Conservation (phyloP, 768 basidiomycete genomes). For the Phlegmacium glaucopus region DNA sequence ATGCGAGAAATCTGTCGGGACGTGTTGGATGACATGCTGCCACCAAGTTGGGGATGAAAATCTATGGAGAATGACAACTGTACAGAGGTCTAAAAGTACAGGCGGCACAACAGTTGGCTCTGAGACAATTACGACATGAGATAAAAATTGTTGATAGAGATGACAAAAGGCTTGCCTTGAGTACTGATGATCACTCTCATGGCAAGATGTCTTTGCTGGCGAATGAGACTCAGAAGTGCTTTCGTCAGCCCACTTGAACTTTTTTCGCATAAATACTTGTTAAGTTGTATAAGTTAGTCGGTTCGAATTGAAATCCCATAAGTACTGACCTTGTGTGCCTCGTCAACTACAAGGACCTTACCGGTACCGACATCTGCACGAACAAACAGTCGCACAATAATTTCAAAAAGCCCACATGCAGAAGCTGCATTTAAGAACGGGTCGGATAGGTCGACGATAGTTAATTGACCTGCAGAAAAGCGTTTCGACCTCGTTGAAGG, state of each 20-base stretch:
- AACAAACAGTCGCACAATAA: constrained; percentile 61
- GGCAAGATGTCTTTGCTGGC: constrained; percentile 68
- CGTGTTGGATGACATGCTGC: constrained; percentile 64
- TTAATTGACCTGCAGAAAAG: constrained; percentile 56
- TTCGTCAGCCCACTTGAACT: constrained; percentile 52
- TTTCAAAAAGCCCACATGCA: constrained; percentile 71
- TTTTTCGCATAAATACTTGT: constrained; percentile 53
- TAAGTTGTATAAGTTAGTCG: constrained; percentile 1
- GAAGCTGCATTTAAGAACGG: constrained; percentile 67
- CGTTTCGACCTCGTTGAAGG: constrained; percentile 21
- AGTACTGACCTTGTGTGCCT: constrained; percentile 63
- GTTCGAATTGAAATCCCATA: not conserved
- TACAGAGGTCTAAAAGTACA: constrained; percentile 63
- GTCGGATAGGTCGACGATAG: constrained; percentile 69
- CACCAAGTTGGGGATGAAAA: constrained; percentile 80
- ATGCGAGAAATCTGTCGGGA: constrained; percentile 57
- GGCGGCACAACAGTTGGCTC: constrained; percentile 74
- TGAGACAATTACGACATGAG: constrained; percentile 20
- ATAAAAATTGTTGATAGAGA: not conserved
- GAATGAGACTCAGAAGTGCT: constrained; percentile 52
- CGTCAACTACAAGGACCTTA: constrained; percentile 70
- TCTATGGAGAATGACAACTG: constrained; percentile 61
- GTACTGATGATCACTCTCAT: constrained; percentile 76
- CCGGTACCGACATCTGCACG: constrained; percentile 57
- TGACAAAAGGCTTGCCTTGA: constrained; percentile 45